Evolutionary conservation across 306 rosid species (phyloP).

Genomic region (Vigna angularis): DNA sequence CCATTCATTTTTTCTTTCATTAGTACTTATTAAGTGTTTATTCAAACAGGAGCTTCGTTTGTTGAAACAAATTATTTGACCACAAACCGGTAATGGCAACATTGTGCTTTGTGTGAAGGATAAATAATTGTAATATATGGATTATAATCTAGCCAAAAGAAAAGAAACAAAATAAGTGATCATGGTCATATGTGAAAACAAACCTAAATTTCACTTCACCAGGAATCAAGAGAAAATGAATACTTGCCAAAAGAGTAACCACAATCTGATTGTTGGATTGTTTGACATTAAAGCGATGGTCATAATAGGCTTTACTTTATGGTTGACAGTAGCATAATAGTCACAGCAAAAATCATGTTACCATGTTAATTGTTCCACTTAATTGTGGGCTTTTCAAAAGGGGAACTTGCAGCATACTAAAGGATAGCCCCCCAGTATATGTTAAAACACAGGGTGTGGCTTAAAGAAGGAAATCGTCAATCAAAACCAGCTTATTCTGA

Average conservation of each 20-base stretch:
- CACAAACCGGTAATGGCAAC: background rate
- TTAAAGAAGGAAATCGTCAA: conserved; percentile 48
- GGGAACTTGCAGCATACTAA: conserved; percentile 27
- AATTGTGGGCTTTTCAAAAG: conserved; percentile 3
- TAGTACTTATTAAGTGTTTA: background rate
- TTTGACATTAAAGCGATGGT: background rate
- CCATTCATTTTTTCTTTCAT: background rate
- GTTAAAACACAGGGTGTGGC: conserved; percentile 39
- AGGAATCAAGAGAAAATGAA: background rate
- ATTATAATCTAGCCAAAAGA: background rate
- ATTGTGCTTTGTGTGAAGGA: no score
- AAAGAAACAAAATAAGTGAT: background rate
- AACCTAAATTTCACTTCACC: background rate
- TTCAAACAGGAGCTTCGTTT: background rate
- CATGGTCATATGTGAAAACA: background rate
- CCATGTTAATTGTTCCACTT: conserved; percentile 1
- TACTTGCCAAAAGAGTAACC: background rate
- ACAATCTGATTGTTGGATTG: background rate
- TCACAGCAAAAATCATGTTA: background rate
- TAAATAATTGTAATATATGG: no score
- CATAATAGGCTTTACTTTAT: background rate
- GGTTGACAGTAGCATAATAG: background rate
- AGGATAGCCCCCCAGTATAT: conserved; percentile 21
- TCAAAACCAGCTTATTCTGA: conserved; percentile 49
- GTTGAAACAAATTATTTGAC: background rate